Base-by-base conservation (phyloP, 192 early-diverging fungal species). In the Lunasporangiospora selenospora region DNA sequence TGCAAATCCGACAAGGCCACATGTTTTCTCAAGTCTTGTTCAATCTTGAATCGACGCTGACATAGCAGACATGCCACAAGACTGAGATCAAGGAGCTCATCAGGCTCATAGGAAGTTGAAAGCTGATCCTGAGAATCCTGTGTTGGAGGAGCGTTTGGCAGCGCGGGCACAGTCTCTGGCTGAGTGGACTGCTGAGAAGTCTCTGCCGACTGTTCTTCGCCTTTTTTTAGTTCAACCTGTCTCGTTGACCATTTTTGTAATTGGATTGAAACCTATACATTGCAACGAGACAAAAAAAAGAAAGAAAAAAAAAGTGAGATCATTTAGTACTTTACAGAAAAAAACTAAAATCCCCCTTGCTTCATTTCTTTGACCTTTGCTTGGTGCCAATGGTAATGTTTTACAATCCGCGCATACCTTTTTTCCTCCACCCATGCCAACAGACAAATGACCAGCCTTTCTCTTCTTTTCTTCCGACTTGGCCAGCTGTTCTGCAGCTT, bases 61-160 rank as follows among this genome's bases (percentile, higher is more conserved):
- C 87, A 88, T 11, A 88, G 53, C 11, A 88, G 45, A 60, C 87
- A 88, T 26, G 87, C 83, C 38, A 62, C 77, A 10, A 84, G 46
- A 4, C 51, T 39, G 23, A 81, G 36, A 44, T 87, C 82, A 30
- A 65, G 12, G 30, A 77, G 39, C 24, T 65, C 67, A 37, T 78
- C 64, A 13, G 58, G 69, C 10, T 73, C 69, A 46, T 44, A 73
- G 12, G 51, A 36, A 13, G n/a, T 13, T 4, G 33, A 0, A 18
- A 23, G 7, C 3, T 38, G 38, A 36, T 44, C 31, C 31, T 43
- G 51, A 13, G 45, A 31, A 3, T 31, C 3, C 26, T 30, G 23
- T 31, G 8, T 26, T 16, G 19, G 13, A 36, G 21, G 37, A 2
- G 16, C 12, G n/a, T n/a, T n/a, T 36, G 46, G 18, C 15, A 44